phyloP scores from a whole-genome alignment of 306 rosid genomes.

The Cucumis hystrix region DNA sequence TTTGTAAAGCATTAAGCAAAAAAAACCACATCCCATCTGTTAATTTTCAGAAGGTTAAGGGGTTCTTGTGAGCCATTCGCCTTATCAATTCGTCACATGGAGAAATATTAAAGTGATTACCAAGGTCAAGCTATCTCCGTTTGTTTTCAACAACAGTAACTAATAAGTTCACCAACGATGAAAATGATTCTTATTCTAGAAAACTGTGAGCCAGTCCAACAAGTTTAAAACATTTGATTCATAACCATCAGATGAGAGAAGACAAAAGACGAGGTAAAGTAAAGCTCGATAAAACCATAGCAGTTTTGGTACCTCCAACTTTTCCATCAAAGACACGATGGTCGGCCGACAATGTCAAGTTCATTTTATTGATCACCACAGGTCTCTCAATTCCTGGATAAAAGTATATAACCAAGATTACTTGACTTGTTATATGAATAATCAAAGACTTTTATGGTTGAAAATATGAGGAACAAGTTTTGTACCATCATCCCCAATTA shows the following conservation, averaged over 20 bases:
- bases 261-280: background rate
- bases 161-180: background rate
- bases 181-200: background rate
- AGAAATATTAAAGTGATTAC: background rate
- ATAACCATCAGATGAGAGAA: background rate
- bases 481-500: slow-evolving; percentile 68
- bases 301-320: slow-evolving; percentile 66
- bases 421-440: background rate
- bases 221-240: background rate
- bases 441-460: background rate
- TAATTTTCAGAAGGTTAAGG: background rate
- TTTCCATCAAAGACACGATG: slow-evolving; percentile 89
- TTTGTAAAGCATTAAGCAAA: background rate
- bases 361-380: slow-evolving; percentile 56
- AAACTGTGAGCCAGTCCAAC: background rate
- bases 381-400: slow-evolving; percentile 71
- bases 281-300: background rate
- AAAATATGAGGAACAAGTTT: slow-evolving; percentile 9
- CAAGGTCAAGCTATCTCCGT: background rate
- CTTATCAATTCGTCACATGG: background rate
- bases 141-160: background rate
- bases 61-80: background rate
- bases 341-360: slow-evolving; percentile 78
- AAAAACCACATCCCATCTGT: background rate
- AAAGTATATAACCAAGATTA: background rate